Conservation (phyloP, 768 basidiomycete genomes). For the Leccinum barrowsii region DNA sequence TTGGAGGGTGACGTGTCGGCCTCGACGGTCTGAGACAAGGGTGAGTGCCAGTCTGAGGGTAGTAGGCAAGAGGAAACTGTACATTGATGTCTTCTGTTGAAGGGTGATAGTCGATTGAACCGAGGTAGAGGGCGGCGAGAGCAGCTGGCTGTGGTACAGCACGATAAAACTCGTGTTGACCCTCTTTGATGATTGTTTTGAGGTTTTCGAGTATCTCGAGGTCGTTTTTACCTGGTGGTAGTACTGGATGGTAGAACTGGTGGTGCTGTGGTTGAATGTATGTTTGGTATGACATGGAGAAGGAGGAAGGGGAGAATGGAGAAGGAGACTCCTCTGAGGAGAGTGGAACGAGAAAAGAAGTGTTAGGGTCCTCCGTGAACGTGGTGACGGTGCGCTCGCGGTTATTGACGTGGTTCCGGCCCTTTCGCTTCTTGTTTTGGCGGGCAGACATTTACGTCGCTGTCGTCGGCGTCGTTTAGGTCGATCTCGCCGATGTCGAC, state of each 20-base stretch:
- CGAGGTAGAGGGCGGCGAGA: conserved; percentile 63
- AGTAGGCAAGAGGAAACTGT: conserved; percentile 18
- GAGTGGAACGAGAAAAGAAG: conserved; percentile 48
- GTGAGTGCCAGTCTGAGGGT: not conserved
- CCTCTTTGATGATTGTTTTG: conserved; percentile 66
- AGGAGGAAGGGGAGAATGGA: conserved; percentile 38
- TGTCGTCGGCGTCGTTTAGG: not conserved
- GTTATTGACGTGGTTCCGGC: conserved; percentile 48
- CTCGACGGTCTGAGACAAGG: conserved; percentile 14
- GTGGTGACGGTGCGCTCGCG: conserved; percentile 69
- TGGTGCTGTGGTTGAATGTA: conserved; percentile 31
- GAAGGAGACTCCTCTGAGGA: conserved; percentile 50
- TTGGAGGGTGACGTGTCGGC: conserved; percentile 20
- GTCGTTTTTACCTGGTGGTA: conserved; percentile 59
- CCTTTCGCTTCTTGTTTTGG: conserved; percentile 63
- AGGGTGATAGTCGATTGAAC: conserved; percentile 32
- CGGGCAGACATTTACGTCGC: conserved; percentile 47
- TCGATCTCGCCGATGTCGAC: not conserved
- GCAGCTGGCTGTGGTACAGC: conserved; percentile 62
- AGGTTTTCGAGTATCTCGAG: conserved; percentile 73
- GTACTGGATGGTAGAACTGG: conserved; percentile 27
- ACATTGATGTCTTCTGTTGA: conserved; percentile 30
- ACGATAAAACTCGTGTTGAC: conserved; percentile 70
- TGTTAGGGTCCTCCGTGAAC: conserved; percentile 57
- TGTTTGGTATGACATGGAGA: conserved; percentile 37